These are phyloP conservation scores for Trichoderma polysporum DNA, from an alignment of 2,329 filamentous ascomycete genomes.

Conservation along the genomic window DNA sequence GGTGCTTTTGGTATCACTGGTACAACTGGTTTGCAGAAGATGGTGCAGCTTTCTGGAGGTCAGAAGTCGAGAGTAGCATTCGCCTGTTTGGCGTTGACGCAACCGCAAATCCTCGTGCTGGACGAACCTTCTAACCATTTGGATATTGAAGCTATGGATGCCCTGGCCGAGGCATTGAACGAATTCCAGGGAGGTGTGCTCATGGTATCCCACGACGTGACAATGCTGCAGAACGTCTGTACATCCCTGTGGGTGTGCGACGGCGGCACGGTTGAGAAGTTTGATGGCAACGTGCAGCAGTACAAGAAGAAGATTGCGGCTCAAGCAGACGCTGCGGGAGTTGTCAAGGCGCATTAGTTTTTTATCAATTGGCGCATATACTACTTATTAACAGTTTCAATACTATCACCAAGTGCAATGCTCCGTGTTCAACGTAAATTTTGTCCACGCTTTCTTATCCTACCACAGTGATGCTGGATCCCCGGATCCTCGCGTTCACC, in stretches of 20 bases:
- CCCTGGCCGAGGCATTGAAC: constrained; percentile 77
- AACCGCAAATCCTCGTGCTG: constrained; percentile 95
- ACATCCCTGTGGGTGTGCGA: constrained; percentile 96
- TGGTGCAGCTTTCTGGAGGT: constrained; percentile 90
- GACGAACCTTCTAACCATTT: constrained; percentile 98
- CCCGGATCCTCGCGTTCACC: neutral
- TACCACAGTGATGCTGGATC: neutral
- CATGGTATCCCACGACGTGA: constrained; percentile 99
- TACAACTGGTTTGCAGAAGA: constrained; percentile 94
- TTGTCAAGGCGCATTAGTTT: constrained; percentile 65
- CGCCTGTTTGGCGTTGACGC: constrained; percentile 88
- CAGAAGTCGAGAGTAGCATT: constrained; percentile 98
- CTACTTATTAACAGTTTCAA: too few relatives aligned
- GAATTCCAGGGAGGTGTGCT: constrained; percentile 92
- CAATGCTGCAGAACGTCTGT: constrained; percentile 96
- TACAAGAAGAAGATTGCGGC: constrained; percentile 97
- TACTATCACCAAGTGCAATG: neutral
- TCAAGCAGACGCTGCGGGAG: constrained; percentile 84
- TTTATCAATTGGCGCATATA: neutral
- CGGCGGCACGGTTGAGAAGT: constrained; percentile 89
- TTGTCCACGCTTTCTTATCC: too few relatives aligned
- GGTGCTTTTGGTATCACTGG: constrained; percentile 89
- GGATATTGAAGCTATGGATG: constrained; percentile 99
- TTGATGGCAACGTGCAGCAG: constrained; percentile 88
- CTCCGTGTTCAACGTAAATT: neutral